Evolutionary conservation across 2,329 filamentous ascomycete genomes (phyloP).

Genomic region (Furcasterigmium sp.): DNA sequence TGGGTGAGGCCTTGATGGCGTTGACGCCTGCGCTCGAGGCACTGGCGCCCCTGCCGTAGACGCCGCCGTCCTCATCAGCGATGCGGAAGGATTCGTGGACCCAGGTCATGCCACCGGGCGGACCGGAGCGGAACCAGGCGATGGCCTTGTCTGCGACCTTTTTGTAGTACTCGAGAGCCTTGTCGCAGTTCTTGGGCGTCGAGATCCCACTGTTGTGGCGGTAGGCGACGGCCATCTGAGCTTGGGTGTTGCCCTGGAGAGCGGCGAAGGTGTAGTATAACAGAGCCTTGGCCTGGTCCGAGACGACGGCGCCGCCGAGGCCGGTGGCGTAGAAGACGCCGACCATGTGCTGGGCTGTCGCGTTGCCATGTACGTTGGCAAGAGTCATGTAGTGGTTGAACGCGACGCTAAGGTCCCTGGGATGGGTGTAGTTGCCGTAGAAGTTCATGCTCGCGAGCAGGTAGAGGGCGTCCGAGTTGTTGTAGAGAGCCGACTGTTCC

Average conservation of each 20-base stretch:
- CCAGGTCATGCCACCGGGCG: slow-evolving; percentile 79
- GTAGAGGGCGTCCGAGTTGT: slow-evolving; percentile 80
- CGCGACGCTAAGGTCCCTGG: slow-evolving; percentile 71
- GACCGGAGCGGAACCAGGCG: slow-evolving; percentile 79
- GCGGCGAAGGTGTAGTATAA: slow-evolving; percentile 95
- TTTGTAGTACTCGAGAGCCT: slow-evolving; percentile 84
- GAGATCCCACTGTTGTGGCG: slow-evolving; percentile 82
- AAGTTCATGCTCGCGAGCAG: slow-evolving; percentile 93
- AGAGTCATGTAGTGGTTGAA: slow-evolving; percentile 79
- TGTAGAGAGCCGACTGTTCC: slow-evolving; percentile 45
- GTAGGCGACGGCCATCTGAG: slow-evolving; percentile 91
- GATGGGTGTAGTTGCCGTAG: slow-evolving; percentile 88
- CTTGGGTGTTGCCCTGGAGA: slow-evolving; percentile 71
- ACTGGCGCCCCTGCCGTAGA: slow-evolving; percentile 94
- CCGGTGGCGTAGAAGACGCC: slow-evolving; percentile 95
- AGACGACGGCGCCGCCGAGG: slow-evolving; percentile 72
- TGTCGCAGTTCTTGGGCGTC: slow-evolving; percentile 78
- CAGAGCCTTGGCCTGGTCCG: slow-evolving; percentile 85
- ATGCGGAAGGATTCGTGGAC: slow-evolving; percentile 76
- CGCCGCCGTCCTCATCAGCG: slow-evolving; percentile 83
- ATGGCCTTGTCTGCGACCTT: slow-evolving; percentile 91
- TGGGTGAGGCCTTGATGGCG: slow-evolving; percentile 65
- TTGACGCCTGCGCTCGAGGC: slow-evolving; percentile 81
- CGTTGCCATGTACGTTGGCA: slow-evolving; percentile 74
- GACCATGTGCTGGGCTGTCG: slow-evolving; percentile 91